phyloP scores from a whole-genome alignment of 345 rosid species.

The Cardamine chenopodiifolia region DNA sequence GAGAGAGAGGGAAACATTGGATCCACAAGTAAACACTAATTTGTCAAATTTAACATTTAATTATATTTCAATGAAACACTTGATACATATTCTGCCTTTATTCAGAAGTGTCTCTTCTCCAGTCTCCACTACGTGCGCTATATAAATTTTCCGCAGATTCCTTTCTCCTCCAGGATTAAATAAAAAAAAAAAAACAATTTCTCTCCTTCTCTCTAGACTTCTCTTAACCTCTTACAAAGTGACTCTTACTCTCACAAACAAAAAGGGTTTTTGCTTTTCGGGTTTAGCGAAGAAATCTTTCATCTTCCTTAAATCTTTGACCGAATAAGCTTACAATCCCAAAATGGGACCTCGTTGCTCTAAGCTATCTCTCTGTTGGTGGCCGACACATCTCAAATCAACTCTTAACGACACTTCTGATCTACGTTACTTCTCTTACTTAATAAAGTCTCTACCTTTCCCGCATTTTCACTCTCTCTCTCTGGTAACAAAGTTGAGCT shows the following conservation, averaged over 20 bases:
- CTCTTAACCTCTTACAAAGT: conserved; percentile 27
- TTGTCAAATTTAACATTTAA: not conserved
- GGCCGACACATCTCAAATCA: conserved; percentile 73
- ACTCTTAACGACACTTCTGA: conserved; percentile 65
- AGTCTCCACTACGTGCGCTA: conserved; percentile 31
- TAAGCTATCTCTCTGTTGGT: conserved; percentile 83
- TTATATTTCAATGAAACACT: not conserved
- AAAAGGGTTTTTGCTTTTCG: conserved; percentile 41
- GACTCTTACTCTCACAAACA: conserved; percentile 12
- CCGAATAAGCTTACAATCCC: conserved; percentile 28
- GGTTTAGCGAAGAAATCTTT: conserved; percentile 21
- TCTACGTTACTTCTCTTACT: conserved; percentile 51
- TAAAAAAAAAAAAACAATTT: not conserved
- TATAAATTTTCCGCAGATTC: conserved; percentile 38
- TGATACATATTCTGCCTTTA: conserved; percentile 1
- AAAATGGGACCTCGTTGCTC: conserved; percentile 95
- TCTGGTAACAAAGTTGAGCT: conserved; percentile 8
- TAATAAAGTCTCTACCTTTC: conserved; percentile 25
- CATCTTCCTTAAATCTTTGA: conserved; percentile 19
- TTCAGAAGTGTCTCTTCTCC: conserved; percentile 50
- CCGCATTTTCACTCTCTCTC: conserved; percentile 18
- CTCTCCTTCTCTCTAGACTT: conserved; percentile 1
- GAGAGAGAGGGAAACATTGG: conserved; percentile 43
- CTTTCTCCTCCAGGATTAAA: conserved; percentile 28
- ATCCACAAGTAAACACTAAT: conserved; percentile 43